Conservation (phyloP, 371 early-diverging fungal species). For the Rhizomucor miehei region DNA sequence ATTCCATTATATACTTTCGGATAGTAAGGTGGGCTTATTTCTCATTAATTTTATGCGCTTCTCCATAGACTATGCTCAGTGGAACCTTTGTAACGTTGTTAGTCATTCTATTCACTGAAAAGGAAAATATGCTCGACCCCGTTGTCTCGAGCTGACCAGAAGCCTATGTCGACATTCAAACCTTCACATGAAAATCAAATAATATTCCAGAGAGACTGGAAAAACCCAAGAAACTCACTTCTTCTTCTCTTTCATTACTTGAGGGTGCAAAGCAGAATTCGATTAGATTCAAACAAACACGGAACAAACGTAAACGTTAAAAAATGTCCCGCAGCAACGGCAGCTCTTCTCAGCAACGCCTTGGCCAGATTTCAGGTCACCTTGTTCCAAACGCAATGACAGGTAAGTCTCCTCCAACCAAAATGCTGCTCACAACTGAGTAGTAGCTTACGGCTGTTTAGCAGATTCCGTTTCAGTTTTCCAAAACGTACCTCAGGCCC, state of each 20-base stretch:
- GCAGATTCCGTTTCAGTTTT: slow-evolving; percentile 51
- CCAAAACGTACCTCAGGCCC: slow-evolving; percentile 65
- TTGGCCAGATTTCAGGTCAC: slow-evolving; percentile 18
- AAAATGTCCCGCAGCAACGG: too few relatives aligned
- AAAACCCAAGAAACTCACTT: background rate
- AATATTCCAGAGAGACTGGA: background rate
- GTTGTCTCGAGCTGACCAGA: too few relatives aligned
- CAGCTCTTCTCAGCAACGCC: slow-evolving; percentile 16
- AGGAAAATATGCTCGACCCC: too few relatives aligned
- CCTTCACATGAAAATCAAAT: slow-evolving; percentile 4
- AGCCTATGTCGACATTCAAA: background rate
- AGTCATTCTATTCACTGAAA: background rate
- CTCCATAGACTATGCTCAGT: too few relatives aligned
- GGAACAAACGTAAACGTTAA: background rate
- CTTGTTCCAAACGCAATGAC: slow-evolving; percentile 6
- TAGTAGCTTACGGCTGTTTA: background rate
- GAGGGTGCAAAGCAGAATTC: background rate
- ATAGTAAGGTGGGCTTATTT: too few relatives aligned
- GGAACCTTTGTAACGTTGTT: background rate
- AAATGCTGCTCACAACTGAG: background rate
- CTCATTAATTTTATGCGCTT: too few relatives aligned
- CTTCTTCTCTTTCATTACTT: background rate
- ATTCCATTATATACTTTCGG: too few relatives aligned
- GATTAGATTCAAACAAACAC: background rate
- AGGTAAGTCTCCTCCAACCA: slow-evolving; percentile 1